These are phyloP conservation scores for Stephania cephalantha DNA, from an alignment of 164 flowering plant species.

Conservation along the genomic window DNA sequence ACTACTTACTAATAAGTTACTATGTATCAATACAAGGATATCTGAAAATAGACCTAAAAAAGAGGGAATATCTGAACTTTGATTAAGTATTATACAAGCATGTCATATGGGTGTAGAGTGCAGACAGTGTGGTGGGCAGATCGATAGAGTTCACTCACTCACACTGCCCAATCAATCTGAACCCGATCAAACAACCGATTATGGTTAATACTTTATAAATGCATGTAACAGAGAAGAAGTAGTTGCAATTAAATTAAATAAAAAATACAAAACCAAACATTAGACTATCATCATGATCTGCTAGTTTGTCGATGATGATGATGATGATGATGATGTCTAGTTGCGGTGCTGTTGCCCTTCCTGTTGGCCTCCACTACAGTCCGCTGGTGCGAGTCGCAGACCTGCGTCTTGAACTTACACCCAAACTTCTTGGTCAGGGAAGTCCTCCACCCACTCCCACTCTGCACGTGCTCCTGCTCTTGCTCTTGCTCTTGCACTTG, in stretches of 20 bases:
- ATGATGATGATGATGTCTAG: conserved; percentile 6
- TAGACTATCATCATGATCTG: not conserved
- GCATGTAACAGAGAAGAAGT: not conserved
- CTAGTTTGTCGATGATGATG: conserved; percentile 5
- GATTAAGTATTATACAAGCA: no score
- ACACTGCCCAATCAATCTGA: not conserved
- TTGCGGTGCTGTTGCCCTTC: conserved; percentile 11
- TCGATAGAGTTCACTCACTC: not conserved
- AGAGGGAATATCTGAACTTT: no score
- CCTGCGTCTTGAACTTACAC: conserved; percentile 93
- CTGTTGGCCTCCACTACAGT: conserved; percentile 41
- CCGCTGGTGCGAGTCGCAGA: conserved; percentile 84
- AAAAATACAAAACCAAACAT: not conserved
- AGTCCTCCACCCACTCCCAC: conserved; percentile 34
- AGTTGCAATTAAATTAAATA: not conserved
- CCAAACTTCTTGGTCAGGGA: conserved; percentile 57
- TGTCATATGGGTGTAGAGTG: no score
- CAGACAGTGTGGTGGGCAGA: no score
- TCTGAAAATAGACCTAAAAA: no score
- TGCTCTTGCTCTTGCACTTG: not conserved
- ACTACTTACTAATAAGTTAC: no score
- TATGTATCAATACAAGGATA: no score
- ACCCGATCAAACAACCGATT: not conserved
- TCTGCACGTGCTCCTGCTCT: conserved; percentile 8
- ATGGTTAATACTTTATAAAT: not conserved